These are phyloP conservation scores for Lentinus tigrinus DNA, from an alignment of 768 basidiomycete species.

Conservation along the genomic window DNA sequence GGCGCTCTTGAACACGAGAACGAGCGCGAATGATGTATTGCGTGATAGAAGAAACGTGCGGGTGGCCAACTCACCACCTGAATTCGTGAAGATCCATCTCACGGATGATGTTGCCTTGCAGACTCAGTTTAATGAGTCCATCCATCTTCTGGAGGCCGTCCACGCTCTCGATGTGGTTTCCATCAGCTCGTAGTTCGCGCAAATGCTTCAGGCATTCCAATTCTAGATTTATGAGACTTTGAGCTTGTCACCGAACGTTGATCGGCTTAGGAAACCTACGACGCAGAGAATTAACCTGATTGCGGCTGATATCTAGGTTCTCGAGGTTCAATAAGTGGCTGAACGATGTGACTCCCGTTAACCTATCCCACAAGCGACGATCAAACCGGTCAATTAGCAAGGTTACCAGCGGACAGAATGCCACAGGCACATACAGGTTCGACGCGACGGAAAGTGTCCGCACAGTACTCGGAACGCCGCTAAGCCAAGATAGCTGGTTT, in stretches of 20 bases:
- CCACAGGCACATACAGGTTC: conserved; percentile 55
- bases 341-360: conserved; percentile 87
- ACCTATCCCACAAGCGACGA: conserved; percentile 39
- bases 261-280: conserved; percentile 52
- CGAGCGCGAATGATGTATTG: not conserved
- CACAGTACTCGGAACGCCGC: conserved; percentile 68
- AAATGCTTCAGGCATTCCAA: conserved; percentile 81
- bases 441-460: conserved; percentile 77
- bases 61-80: conserved; percentile 58
- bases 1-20: not conserved
- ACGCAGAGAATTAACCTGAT: conserved; percentile 82
- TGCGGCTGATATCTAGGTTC: conserved; percentile 86
- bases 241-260: not conserved
- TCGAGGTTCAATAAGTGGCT: conserved; percentile 84
- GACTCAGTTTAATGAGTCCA: conserved; percentile 78
- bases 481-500: conserved; percentile 78
- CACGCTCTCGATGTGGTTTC: conserved; percentile 71
- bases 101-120: conserved; percentile 70
- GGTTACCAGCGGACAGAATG: not conserved
- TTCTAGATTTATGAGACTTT: conserved; percentile 46
- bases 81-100: conserved; percentile 58
- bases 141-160: conserved; percentile 81
- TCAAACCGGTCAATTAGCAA: not conserved
- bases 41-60: not conserved
- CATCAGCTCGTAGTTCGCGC: conserved; percentile 87